Base-by-base conservation (phyloP, 2,329 filamentous ascomycete genomes). In the Cordyceps sp. region DNA sequence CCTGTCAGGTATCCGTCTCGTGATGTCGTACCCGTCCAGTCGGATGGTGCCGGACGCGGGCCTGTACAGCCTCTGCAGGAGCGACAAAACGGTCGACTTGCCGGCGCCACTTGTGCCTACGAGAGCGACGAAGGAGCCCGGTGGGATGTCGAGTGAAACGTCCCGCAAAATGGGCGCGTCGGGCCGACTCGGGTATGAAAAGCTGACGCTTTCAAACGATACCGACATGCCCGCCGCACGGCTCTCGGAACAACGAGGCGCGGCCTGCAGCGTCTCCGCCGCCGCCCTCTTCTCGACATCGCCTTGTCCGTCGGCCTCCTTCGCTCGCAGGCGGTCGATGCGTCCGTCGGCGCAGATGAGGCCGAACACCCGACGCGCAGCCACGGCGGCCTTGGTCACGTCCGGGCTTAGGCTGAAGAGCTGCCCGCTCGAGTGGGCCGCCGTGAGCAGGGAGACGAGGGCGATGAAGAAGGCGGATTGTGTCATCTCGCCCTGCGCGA, bases 361-460 rank as follows among this genome's bases (percentile, higher is more conserved):
- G 36, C 51, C 58, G 33, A 69, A 53, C 29, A 80, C 69, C 23
- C 71, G 59, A 6, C 63, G 64, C 10, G 72, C 69, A 4, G 78
- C 73, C 2, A 61, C 59, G 20, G 65, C 66, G 1, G 79, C 78
- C 28, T 70, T 67, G 2, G 76, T 73, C n/a, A 85, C 64, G 39
- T 86, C 79, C 1, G 78, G 79, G 0, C 78, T 78, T 2, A 85
- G 65, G 17, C 72, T 72, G 47, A 85, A 84, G 51, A 84, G 72
- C 43, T 82, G 73, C 9, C 78, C 75, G 62, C 76, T 81, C 5
- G 78, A 61, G 48, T 81, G 74, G 0, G 80, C 78, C 35, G 73
- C 77, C 25, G 84, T 72, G 2, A 86, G 64, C 42, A 86, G 67
- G 5, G 78, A 66, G 6, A 79, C 64, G 4, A 83, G 61, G 7